Evolutionary conservation across 2,329 filamentous ascomycete genomes (phyloP).

Genomic region (Penicillium hesseltinei): DNA sequence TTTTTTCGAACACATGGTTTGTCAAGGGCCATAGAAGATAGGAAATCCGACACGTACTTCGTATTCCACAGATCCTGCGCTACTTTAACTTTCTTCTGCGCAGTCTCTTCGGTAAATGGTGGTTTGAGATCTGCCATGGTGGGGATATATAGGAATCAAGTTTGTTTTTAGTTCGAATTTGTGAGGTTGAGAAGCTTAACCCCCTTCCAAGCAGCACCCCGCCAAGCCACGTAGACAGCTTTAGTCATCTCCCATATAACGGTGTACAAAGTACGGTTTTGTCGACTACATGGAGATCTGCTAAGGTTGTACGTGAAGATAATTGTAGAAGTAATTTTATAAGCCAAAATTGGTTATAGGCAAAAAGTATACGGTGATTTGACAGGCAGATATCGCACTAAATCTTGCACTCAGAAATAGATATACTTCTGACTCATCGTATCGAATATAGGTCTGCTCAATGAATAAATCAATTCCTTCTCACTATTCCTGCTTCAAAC

Average conservation of each 20-base stretch:
- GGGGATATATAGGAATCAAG: too few species aligned
- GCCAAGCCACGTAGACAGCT: not conserved
- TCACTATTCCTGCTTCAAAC: not conserved
- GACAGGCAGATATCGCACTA: not conserved
- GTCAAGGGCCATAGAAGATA: not conserved
- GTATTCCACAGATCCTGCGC: constrained; percentile 84
- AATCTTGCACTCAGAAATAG: not conserved
- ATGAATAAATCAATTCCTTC: not conserved
- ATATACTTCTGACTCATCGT: not conserved
- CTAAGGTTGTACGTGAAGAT: not conserved
- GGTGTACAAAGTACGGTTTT: not conserved
- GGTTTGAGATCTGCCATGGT: constrained; percentile 52
- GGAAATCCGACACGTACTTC: constrained; percentile 48
- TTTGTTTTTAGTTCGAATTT: not conserved
- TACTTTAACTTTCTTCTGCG: constrained; percentile 73
- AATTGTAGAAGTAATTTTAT: not conserved
- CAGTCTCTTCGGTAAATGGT: constrained; percentile 73
- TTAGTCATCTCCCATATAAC: not conserved
- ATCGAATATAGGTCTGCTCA: not conserved
- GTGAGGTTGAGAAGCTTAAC: not conserved
- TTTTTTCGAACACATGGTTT: constrained; percentile 17
- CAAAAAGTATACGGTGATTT: not conserved
- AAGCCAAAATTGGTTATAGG: not conserved
- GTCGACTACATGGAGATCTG: not conserved
- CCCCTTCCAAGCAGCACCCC: not conserved